Conservation (phyloP, 2,329 filamentous ascomycete genomes). For the Rhynchosporium agropyri region DNA sequence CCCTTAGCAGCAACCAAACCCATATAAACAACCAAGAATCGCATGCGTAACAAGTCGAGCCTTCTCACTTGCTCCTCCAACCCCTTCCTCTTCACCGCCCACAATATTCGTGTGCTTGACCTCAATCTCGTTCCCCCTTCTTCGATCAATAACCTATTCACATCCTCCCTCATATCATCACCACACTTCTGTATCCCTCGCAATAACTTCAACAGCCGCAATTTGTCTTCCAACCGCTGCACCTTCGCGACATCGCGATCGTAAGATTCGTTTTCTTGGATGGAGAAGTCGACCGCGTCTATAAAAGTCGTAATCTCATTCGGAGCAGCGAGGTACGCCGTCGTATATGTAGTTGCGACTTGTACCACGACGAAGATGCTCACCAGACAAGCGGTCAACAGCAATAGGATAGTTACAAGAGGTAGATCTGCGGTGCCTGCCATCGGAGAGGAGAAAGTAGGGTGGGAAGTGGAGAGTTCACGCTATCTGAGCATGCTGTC, state of each 20-base stretch:
- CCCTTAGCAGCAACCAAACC: slow-evolving; percentile 54
- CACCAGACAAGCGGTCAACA: slow-evolving; percentile 59
- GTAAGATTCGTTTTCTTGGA: slow-evolving; percentile 66
- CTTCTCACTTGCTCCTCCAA: slow-evolving; percentile 61
- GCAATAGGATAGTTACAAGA: slow-evolving; percentile 52
- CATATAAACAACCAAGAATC: slow-evolving; percentile 67
- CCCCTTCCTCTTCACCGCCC: slow-evolving; percentile 56
- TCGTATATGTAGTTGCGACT: slow-evolving; percentile 53
- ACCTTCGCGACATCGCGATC: slow-evolving; percentile 61
- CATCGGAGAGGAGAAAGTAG: slow-evolving; percentile 31
- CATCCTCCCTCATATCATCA: slow-evolving; percentile 63
- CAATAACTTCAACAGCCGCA: slow-evolving; percentile 59
- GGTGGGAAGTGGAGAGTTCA: slow-evolving; percentile 11
- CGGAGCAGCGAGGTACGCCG: slow-evolving; percentile 61
- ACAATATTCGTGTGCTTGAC: slow-evolving; percentile 56
- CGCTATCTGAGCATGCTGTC: slow-evolving; percentile 29
- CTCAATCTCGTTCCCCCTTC: slow-evolving; percentile 51
- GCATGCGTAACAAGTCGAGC: slow-evolving; percentile 64
- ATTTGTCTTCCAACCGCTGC: slow-evolving; percentile 62
- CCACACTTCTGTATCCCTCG: slow-evolving; percentile 63
- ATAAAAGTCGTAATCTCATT: slow-evolving; percentile 60
- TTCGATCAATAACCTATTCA: slow-evolving; percentile 54
- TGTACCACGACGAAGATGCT: slow-evolving; percentile 58
- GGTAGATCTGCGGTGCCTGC: slow-evolving; percentile 38
- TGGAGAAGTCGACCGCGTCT: slow-evolving; percentile 60